Conservation (phyloP, 1,139 yeast genomes). For the Oligophagozyma castellii region DNA sequence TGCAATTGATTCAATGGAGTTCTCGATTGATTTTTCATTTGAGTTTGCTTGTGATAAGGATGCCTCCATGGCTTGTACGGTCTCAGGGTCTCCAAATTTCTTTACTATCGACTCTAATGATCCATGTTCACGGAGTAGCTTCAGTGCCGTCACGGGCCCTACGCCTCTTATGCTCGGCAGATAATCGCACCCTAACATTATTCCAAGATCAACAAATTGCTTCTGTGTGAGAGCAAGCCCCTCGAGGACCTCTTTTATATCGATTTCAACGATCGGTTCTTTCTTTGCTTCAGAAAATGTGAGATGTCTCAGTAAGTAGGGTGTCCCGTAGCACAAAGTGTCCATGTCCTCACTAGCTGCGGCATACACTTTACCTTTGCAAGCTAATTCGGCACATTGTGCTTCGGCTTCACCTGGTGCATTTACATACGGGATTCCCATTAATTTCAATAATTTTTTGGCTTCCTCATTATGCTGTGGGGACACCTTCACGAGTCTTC, state of each 20-base stretch:
- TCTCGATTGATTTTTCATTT: too few species aligned
- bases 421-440: conserved; percentile 90
- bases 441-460: conserved; percentile 55
- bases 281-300: conserved; percentile 91
- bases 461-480: conserved; percentile 92
- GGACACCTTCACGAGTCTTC: conserved; percentile 80
- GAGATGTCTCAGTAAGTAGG: conserved; percentile 69
- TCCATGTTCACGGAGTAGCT: conserved; percentile 75
- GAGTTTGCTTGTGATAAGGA: too few species aligned
- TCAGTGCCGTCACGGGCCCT: conserved; percentile 89
- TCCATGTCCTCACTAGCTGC: conserved; percentile 99
- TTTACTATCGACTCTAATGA: conserved; percentile 65
- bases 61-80: too few species aligned
- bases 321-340: conserved; percentile 83
- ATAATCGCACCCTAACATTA: conserved; percentile 89
- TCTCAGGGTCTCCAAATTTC: too few species aligned
- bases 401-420: conserved; percentile 99
- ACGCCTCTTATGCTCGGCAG: conserved; percentile 91
- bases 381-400: conserved; percentile 89
- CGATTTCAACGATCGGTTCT: conserved; percentile 80
- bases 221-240: conserved; percentile 60
- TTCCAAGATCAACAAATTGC: conserved; percentile 83
- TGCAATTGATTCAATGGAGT: too few species aligned
- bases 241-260: conserved; percentile 52
- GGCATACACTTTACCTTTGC: conserved; percentile 80